Base-by-base conservation (phyloP, 2,329 filamentous ascomycete genomes). In the Cladosporium sphaerospermum region DNA sequence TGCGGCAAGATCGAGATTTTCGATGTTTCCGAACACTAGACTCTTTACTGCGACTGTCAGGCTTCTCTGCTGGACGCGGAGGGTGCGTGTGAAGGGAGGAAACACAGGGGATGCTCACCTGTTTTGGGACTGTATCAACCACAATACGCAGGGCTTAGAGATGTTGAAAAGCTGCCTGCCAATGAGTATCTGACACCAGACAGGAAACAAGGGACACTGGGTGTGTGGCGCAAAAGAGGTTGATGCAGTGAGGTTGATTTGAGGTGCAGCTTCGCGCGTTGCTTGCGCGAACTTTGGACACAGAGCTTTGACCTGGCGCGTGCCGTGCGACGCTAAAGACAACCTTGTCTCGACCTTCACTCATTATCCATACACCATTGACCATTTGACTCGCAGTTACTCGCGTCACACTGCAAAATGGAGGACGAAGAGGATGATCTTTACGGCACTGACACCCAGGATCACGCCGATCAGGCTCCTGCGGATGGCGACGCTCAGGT, bases 391-490 rank as follows among this genome's bases (percentile, higher is more conserved):
- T 34, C 18, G 16, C 11, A 19, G 9, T 16, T 11, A 50, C 28
- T 14, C 39, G 19, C 13, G 34, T 28, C 8, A 3, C n/a, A 53
- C 10, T 28, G 23, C 23, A 28, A 28, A 16, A 77, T 78, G 75
- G 75, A 76, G 39, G 75, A 77, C 56, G 75, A 78, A 57, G 75
- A 78, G 54, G 75, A 78, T 57, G 75, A 78, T 65, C 73, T 78
- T 58, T 78, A 78, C 63, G 65, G 68, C 52, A 62, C 59, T 19
- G 54, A 51, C 23, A 16, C 42, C 44, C 45, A 56, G 9, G 52
- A 53, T 14, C 51, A 11, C 14, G 43, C 67, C 64, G 54, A 59
- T 23, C 52, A 63, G n/a, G 57, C 54, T 41, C 53, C 31, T 61
- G 54, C n/a, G 28, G 64, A 65, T 7, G 66, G 49, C 9, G 69